Evolutionary conservation across 306 rosid species (phyloP).

Genomic region (Comarum palustre): DNA sequence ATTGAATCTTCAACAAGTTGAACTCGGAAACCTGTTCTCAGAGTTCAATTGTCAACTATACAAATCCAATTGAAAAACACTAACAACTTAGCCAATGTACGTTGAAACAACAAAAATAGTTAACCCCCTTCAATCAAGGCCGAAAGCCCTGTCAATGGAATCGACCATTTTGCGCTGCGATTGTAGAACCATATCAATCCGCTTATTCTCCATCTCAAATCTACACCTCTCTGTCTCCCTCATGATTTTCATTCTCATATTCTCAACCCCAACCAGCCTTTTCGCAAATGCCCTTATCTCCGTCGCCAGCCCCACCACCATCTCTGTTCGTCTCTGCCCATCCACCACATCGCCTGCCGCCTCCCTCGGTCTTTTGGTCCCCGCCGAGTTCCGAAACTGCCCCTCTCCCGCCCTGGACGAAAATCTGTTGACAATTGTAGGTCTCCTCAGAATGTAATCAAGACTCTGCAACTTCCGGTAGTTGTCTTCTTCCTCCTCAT

Average conservation of each 20-base stretch:
- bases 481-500: slow-evolving; percentile 12
- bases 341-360: slow-evolving; percentile 22
- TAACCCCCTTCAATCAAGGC: slow-evolving; percentile 6
- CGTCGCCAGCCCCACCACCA: slow-evolving; percentile 43
- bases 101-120: background rate
- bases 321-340: slow-evolving; percentile 15
- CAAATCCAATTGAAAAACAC: slow-evolving; percentile 5
- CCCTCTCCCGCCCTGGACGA: slow-evolving; percentile 13
- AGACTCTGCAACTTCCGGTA: slow-evolving; percentile 43
- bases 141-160: slow-evolving; percentile 64
- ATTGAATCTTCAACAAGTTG: slow-evolving; percentile 7
- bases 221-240: slow-evolving; percentile 70
- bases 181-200: slow-evolving; percentile 57
- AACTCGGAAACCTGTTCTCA: background rate
- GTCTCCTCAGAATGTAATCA: slow-evolving; percentile 37
- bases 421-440: slow-evolving; percentile 22
- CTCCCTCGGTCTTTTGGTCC: slow-evolving; percentile 25
- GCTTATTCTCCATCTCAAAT: slow-evolving; percentile 77
- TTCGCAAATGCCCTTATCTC: slow-evolving; percentile 62
- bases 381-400: slow-evolving; percentile 15
- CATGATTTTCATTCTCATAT: slow-evolving; percentile 71
- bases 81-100: background rate
- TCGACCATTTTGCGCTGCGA: slow-evolving; percentile 63
- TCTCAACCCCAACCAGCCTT: slow-evolving; percentile 64
- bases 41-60: background rate